Conservation (phyloP, 345 rosid species). For the Carallia brachiata region DNA sequence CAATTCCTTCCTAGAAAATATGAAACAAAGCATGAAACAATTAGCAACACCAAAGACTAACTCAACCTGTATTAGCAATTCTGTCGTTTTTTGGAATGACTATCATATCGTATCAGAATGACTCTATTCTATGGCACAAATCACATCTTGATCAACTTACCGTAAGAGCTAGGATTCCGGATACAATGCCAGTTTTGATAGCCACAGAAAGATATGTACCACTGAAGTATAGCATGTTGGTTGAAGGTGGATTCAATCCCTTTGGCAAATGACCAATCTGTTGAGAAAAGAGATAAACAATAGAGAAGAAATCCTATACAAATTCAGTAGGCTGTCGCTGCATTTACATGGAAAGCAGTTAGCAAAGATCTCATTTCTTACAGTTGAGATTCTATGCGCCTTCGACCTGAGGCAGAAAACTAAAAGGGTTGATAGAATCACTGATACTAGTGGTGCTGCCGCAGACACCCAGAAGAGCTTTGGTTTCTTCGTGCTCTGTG, state of each 20-base stretch:
- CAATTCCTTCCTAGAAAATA: slow-evolving; percentile 83
- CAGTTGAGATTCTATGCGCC: slow-evolving; percentile 61
- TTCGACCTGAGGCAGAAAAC: slow-evolving; percentile 56
- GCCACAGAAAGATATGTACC: slow-evolving; percentile 62
- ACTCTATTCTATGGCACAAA: neutral
- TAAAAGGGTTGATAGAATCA: slow-evolving; percentile 60
- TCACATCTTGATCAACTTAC: slow-evolving; percentile 42
- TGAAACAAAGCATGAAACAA: neutral
- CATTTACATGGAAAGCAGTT: neutral
- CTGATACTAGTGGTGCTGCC: slow-evolving; percentile 84
- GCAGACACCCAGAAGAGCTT: slow-evolving; percentile 96
- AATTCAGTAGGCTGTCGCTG: neutral
- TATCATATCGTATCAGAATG: neutral
- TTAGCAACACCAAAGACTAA: neutral
- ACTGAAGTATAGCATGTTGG: slow-evolving; percentile 65
- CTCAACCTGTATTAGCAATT: no score
- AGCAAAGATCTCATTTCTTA: slow-evolving; percentile 28
- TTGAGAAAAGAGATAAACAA: neutral
- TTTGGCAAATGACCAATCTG: slow-evolving; percentile 92
- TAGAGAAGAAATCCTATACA: neutral
- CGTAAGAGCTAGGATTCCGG: slow-evolving; percentile 86
- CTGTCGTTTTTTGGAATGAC: neutral
- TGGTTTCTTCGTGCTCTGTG: slow-evolving; percentile 78
- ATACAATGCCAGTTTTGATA: slow-evolving; percentile 80
- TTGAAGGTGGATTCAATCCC: slow-evolving; percentile 95